Base-by-base conservation (phyloP, 805 yeast genomes). In the Tetrapisispora nanseiensis region DNA sequence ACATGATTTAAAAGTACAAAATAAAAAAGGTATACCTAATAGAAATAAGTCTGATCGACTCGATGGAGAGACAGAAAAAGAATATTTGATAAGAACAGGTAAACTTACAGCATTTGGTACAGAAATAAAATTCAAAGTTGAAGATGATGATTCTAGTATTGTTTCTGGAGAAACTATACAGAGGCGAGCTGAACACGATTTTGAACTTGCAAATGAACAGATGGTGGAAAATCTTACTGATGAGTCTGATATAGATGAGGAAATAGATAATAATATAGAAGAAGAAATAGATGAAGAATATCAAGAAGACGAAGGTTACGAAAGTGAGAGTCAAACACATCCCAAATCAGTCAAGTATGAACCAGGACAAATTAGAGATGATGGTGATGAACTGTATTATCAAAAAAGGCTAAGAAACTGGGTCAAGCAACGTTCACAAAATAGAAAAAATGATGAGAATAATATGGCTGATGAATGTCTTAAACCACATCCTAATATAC, bases 81-180 rank as follows among this genome's bases (percentile, higher is more conserved):
- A 89, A 39, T 89, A 63, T 55, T 68, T 92, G 46, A 75, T 92
- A 0, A 71, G 98, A 49, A 89, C 90, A 0, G 98, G 98, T 23
- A 80, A 86, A 58, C 76, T 87, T 43, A 92, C 98, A 0, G 97
- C 97, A 0, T 92, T 92, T 67, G 95, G 96, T 10, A 75, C 76
- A 24, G 64, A 75, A 18, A 69, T 71, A 32, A 80, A 76, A 2
- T 82, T 86, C 51, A 70, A 42, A 5, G 10, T 55, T 8, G 57
- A 51, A 2, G 26, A 19, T 19, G 40, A 40, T 3, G 26, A 20
- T 22, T 13, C 13, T 2, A 9, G 49, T 11, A 51, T 56, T 4
- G 71, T 65, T 2, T 66, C 57, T 13, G 63, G 57, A 12, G 62
- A 53, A 1, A 28, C 7, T 18, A 20, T 15, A 16, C 30, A 22